Conservation (phyloP, 1,139 yeast species). For the Magnusiomyces tetraspermus region DNA sequence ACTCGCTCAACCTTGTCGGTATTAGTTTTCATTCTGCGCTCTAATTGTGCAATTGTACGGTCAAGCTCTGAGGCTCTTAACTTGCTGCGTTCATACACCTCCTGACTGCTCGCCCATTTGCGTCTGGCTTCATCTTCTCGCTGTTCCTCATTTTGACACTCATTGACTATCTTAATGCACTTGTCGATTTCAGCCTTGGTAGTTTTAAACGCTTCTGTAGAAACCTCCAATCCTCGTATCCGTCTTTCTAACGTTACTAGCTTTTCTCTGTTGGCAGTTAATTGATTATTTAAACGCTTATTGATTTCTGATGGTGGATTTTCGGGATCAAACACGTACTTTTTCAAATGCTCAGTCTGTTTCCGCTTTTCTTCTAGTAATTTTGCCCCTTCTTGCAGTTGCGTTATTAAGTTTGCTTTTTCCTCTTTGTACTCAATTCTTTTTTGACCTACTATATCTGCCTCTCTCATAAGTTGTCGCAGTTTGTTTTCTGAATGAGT, state of each 20-base stretch:
- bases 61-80: slow-evolving; percentile 41
- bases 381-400: slow-evolving; percentile 43
- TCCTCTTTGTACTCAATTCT: slow-evolving; percentile 58
- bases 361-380: neutral
- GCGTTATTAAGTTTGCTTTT: slow-evolving; percentile 48
- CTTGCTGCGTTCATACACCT: slow-evolving; percentile 21
- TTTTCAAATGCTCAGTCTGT: neutral
- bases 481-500: slow-evolving; percentile 53
- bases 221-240: slow-evolving; percentile 43
- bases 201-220: slow-evolving; percentile 52
- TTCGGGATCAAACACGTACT: neutral
- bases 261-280: slow-evolving; percentile 37
- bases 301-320: neutral
- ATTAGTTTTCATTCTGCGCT: slow-evolving; percentile 44
- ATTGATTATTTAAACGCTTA: slow-evolving; percentile 38
- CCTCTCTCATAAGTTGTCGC: slow-evolving; percentile 51
- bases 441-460: slow-evolving; percentile 56
- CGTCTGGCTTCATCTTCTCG: slow-evolving; percentile 40
- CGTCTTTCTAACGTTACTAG: slow-evolving; percentile 40
- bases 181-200: slow-evolving; percentile 47
- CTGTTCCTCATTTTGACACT: slow-evolving; percentile 43
- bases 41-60: slow-evolving; percentile 42
- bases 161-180: slow-evolving; percentile 47
- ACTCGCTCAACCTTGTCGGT: slow-evolving; percentile 48
- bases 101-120: slow-evolving; percentile 30